Evolutionary conservation across 768 basidiomycete species (phyloP).

Genomic region (Suillus cothurnatus): DNA sequence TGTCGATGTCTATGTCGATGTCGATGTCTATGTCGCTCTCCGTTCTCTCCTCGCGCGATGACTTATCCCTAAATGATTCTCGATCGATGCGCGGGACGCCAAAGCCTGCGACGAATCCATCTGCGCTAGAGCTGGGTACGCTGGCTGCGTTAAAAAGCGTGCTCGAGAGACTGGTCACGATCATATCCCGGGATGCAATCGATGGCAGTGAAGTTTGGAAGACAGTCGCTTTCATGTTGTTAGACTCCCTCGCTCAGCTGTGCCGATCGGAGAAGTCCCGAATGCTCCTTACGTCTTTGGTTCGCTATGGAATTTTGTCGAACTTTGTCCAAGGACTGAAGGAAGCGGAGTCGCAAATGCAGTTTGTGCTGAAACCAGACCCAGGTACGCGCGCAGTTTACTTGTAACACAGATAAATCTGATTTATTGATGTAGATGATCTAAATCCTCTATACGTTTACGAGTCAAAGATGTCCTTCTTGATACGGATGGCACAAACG

Average conservation of each 20-base stretch:
- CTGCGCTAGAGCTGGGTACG: conserved; percentile 62
- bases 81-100: conserved; percentile 31
- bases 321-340: conserved; percentile 86
- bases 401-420: conserved; percentile 4
- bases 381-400: conserved; percentile 60
- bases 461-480: conserved; percentile 91
- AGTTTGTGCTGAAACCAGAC: conserved; percentile 82
- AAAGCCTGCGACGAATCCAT: conserved; percentile 16
- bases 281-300: conserved; percentile 56
- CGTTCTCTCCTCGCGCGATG: conserved; percentile 39
- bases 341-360: conserved; percentile 75
- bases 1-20: conserved; percentile 32
- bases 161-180: conserved; percentile 71
- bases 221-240: conserved; percentile 88
- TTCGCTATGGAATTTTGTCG: conserved; percentile 73
- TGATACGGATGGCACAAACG: conserved; percentile 83
- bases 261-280: conserved; percentile 72
- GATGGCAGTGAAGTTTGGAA: conserved; percentile 98
- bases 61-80: conserved; percentile 40
- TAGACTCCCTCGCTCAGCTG: conserved; percentile 79
- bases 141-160: conserved; percentile 64
- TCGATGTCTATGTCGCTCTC: conserved; percentile 42
- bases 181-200: conserved; percentile 86
- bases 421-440: conserved; percentile 58
- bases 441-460: conserved; percentile 92